phyloP scores from a whole-genome alignment of 1,284 basidiomycete species.

The Sporisorium graminicola region DNA sequence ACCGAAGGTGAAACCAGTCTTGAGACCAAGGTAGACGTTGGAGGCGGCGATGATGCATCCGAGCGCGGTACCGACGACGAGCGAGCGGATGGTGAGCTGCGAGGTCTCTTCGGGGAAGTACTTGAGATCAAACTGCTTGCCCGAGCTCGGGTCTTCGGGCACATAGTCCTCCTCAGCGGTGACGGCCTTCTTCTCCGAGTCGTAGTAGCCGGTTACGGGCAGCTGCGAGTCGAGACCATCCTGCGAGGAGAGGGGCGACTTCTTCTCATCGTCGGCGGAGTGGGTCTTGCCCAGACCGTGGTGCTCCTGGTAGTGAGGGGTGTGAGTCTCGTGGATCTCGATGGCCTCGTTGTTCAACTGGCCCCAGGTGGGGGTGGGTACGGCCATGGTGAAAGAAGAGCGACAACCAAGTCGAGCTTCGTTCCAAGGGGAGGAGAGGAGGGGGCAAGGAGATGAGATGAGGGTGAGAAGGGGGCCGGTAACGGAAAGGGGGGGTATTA shows the following conservation, averaged over 20 bases:
- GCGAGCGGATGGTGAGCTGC: slow-evolving; percentile 71
- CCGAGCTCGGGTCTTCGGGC: slow-evolving; percentile 39
- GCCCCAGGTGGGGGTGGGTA: slow-evolving; percentile 44
- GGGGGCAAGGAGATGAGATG: not conserved
- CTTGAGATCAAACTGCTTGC: slow-evolving; percentile 49
- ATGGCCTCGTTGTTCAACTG: slow-evolving; percentile 51
- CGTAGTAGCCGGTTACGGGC: slow-evolving; percentile 46
- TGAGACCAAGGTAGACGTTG: slow-evolving; percentile 79
- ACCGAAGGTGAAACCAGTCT: slow-evolving; percentile 77
- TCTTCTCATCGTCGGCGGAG: slow-evolving; percentile 42
- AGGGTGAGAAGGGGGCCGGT: not conserved
- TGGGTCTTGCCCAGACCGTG: slow-evolving; percentile 29
- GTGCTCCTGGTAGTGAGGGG: slow-evolving; percentile 38
- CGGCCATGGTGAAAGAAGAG: slow-evolving; percentile 27
- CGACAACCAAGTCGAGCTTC: slow-evolving; percentile 4
- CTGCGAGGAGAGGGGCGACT: slow-evolving; percentile 42
- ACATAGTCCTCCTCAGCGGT: slow-evolving; percentile 40
- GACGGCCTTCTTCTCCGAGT: slow-evolving; percentile 46
- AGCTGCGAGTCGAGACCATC: slow-evolving; percentile 31
- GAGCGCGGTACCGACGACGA: slow-evolving; percentile 76
- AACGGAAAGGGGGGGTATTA: slow-evolving; percentile 13
- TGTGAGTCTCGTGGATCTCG: slow-evolving; percentile 48
- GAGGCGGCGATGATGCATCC: slow-evolving; percentile 77
- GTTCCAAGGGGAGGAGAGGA: not conserved
- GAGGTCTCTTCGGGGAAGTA: slow-evolving; percentile 50